A percentile compares a stretch with the other conserved stretches of the same genome.
Evolutionary conservation across 441 rosid genomes (phyloP).

Genomic region (Brassica hybrid): DNA sequence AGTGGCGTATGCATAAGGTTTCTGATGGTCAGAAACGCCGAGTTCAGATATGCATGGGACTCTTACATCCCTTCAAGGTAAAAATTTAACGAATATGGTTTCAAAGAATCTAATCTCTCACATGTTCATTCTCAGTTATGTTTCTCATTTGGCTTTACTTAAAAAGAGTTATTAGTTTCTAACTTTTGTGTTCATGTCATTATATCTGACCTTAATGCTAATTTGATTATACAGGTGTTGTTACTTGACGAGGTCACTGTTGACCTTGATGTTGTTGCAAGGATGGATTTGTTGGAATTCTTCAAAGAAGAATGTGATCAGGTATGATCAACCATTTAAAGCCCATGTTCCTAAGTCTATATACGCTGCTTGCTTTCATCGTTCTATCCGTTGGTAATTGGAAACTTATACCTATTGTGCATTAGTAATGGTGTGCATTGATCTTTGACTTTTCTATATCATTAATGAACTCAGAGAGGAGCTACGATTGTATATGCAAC

Average conservation of each 20-base stretch:
- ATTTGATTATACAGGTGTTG: constrained; percentile 52
- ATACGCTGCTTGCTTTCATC: neutral
- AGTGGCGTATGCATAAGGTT: constrained; percentile 84
- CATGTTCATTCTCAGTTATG: constrained; percentile 22
- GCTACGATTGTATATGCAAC: constrained; percentile 73
- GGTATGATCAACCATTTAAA: constrained; percentile 49
- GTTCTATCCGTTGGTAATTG: neutral
- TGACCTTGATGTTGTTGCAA: constrained; percentile 75
- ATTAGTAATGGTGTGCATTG: neutral
- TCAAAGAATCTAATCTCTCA: neutral
- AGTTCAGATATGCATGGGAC: constrained; percentile 85
- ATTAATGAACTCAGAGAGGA: constrained; percentile 51
- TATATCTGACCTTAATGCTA: neutral
- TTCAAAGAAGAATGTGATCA: constrained; percentile 73
- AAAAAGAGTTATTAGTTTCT: neutral
- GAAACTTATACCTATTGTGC: neutral
- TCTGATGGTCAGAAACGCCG: constrained; percentile 82
- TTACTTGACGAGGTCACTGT: constrained; percentile 78
- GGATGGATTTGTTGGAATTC: constrained; percentile 73
- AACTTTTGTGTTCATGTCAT: neutral
- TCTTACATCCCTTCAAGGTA: constrained; percentile 77
- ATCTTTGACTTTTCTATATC: constrained; percentile 15
- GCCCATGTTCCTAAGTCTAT: neutral
- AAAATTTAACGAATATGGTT: neutral
- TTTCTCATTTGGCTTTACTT: constrained; percentile 6